A percentile compares a stretch with the other conserved stretches of the same genome.
phyloP scores from a whole-genome alignment of 2,329 filamentous ascomycete genomes.

The Bipolaris oryzae region DNA sequence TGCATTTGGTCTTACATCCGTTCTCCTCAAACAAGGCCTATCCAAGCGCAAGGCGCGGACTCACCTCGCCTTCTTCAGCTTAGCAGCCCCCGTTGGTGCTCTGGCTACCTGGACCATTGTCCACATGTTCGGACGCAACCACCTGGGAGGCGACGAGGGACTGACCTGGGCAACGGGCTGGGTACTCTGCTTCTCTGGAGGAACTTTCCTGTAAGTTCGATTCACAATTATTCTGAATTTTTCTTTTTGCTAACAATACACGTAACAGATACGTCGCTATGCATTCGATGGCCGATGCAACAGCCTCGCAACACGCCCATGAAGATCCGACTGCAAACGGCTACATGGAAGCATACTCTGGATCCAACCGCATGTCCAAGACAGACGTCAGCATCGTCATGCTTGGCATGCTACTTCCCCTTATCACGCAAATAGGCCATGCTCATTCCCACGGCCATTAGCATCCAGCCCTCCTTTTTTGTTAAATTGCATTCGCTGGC shows the following conservation, averaged over 20 bases:
- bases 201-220: slow-evolving; percentile 83
- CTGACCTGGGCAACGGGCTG: slow-evolving; percentile 91
- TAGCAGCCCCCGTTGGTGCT: slow-evolving; percentile 87
- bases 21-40: slow-evolving; percentile 87
- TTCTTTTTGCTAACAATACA: not conserved
- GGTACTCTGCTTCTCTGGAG: slow-evolving; percentile 90
- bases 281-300: slow-evolving; percentile 93
- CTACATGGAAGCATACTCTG: slow-evolving; percentile 60
- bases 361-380: slow-evolving; percentile 57
- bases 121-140: slow-evolving; percentile 70
- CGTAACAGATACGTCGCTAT: slow-evolving; percentile 85
- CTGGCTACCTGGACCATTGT: slow-evolving; percentile 82
- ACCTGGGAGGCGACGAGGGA: slow-evolving; percentile 62
- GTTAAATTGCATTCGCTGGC: slow-evolving; percentile 16
- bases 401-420: slow-evolving; percentile 76
- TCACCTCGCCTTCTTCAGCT: slow-evolving; percentile 87
- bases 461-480: not conserved
- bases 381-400: slow-evolving; percentile 67
- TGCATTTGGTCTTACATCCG: slow-evolving; percentile 89
- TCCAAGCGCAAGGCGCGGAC: slow-evolving; percentile 83
- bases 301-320: slow-evolving; percentile 37
- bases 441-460: slow-evolving; percentile 57
- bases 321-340: slow-evolving; percentile 51
- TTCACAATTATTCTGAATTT: slow-evolving; percentile 18
- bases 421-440: slow-evolving; percentile 79